phyloP scores from a whole-genome alignment of 768 basidiomycete species.

The Heimioporus sp. region DNA sequence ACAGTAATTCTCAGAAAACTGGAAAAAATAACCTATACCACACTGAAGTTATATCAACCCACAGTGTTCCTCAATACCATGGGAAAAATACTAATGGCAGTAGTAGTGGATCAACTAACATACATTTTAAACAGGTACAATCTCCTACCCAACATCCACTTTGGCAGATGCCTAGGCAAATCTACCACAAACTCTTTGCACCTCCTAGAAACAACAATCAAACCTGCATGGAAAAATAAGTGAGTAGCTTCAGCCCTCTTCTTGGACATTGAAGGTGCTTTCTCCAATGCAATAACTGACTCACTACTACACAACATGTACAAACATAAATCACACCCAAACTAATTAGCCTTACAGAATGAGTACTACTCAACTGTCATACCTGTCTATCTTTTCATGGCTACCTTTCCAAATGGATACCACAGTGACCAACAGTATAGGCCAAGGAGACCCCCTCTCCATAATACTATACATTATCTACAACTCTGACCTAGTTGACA shows the following conservation, averaged over 20 bases:
- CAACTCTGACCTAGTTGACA: conserved; percentile 23
- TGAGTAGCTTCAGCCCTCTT: background rate
- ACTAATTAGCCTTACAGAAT: conserved; percentile 3
- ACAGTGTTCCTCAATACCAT: conserved; percentile 1
- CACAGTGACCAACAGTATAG: conserved; percentile 23
- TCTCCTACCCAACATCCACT: background rate
- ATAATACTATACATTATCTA: conserved; percentile 32
- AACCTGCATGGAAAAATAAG: background rate
- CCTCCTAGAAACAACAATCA: background rate
- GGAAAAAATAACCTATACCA: conserved; percentile 30
- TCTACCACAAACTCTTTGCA: conserved; percentile 3
- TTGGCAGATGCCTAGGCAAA: background rate
- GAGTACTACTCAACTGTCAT: background rate
- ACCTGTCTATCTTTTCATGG: conserved; percentile 24
- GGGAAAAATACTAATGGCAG: background rate
- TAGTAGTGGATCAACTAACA: background rate
- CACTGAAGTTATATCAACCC: background rate
- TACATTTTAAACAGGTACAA: background rate
- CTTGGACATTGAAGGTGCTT: conserved; percentile 1
- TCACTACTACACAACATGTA: conserved; percentile 6
- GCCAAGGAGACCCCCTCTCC: conserved; percentile 34
- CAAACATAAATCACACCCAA: background rate
- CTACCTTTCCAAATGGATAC: conserved; percentile 13
- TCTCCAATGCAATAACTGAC: conserved; percentile 1
- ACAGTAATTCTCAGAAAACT: conserved; percentile 37